Conservation (phyloP, 495 filamentous ascomycete genomes). For the Trichoderma virens region DNA sequence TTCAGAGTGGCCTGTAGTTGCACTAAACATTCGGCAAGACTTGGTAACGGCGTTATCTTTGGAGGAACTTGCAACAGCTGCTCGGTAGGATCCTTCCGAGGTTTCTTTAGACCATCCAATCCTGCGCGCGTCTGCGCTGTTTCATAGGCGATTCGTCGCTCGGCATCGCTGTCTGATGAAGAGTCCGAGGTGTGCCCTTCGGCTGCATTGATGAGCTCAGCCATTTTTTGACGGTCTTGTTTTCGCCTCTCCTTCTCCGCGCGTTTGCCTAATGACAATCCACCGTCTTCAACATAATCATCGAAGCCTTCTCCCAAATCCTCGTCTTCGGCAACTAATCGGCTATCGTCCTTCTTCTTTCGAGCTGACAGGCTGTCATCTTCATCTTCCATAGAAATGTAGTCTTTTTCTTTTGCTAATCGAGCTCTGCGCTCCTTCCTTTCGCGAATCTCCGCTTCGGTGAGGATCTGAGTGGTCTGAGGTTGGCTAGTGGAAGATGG, state of each 20-base stretch:
- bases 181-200: constrained; percentile 51
- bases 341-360: constrained; percentile 53
- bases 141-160: constrained; percentile 79
- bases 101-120: constrained; percentile 55
- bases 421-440: constrained; percentile 84
- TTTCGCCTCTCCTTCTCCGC: constrained; percentile 69
- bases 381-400: constrained; percentile 62
- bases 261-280: constrained; percentile 66
- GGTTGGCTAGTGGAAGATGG: constrained; percentile 13
- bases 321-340: constrained; percentile 82
- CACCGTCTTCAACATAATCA: constrained; percentile 80
- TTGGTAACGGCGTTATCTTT: constrained; percentile 51
- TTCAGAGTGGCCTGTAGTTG: constrained; percentile 44
- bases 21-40: constrained; percentile 41
- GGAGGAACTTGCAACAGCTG: constrained; percentile 31
- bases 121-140: constrained; percentile 77
- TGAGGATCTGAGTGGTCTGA: constrained; percentile 46
- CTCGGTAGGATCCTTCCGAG: constrained; percentile 10
- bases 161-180: constrained; percentile 69
- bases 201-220: constrained; percentile 74
- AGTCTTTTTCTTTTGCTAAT: constrained; percentile 68
- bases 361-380: constrained; percentile 41
- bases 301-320: constrained; percentile 94
- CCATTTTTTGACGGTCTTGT: constrained; percentile 66
- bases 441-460: constrained; percentile 80